These are phyloP conservation scores for Fragaria ananassa DNA, from an alignment of 306 rosid species.

Conservation along the genomic window DNA sequence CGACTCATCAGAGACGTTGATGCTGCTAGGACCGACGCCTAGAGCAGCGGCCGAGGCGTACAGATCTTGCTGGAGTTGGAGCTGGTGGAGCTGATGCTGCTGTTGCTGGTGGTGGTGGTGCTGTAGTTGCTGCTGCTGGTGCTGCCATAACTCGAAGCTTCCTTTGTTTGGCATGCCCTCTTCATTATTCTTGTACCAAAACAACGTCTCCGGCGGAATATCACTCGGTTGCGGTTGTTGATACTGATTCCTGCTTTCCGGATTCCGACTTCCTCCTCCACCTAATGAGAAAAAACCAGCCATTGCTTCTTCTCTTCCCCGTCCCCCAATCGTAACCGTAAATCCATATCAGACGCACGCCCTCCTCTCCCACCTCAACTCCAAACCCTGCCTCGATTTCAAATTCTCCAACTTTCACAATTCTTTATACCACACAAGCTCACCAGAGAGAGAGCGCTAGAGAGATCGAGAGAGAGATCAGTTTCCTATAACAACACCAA, in stretches of 20 bases:
- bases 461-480: neutral
- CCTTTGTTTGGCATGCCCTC: slow-evolving; percentile 40
- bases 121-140: slow-evolving; percentile 37
- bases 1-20: slow-evolving; percentile 54
- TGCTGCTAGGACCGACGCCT: slow-evolving; percentile 61
- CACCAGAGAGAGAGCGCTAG: neutral
- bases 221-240: slow-evolving; percentile 14
- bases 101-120: slow-evolving; percentile 24
- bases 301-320: slow-evolving; percentile 46
- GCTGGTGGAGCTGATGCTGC: slow-evolving; percentile 20
- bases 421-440: neutral
- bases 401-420: neutral
- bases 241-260: slow-evolving; percentile 16
- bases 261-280: slow-evolving; percentile 27
- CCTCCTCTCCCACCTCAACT: slow-evolving; percentile 17
- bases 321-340: slow-evolving; percentile 39
- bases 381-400: neutral
- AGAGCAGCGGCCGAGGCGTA: slow-evolving; percentile 52
- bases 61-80: slow-evolving; percentile 49
- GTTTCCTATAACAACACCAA: neutral
- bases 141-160: slow-evolving; percentile 83
- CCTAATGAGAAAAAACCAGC: slow-evolving; percentile 92
- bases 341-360: slow-evolving; percentile 69
- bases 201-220: slow-evolving; percentile 45
- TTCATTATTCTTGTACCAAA: slow-evolving; percentile 56